These are phyloP conservation scores for Mortierella hygrophila DNA, from an alignment of 192 early-diverging fungal species.

Conservation along the genomic window DNA sequence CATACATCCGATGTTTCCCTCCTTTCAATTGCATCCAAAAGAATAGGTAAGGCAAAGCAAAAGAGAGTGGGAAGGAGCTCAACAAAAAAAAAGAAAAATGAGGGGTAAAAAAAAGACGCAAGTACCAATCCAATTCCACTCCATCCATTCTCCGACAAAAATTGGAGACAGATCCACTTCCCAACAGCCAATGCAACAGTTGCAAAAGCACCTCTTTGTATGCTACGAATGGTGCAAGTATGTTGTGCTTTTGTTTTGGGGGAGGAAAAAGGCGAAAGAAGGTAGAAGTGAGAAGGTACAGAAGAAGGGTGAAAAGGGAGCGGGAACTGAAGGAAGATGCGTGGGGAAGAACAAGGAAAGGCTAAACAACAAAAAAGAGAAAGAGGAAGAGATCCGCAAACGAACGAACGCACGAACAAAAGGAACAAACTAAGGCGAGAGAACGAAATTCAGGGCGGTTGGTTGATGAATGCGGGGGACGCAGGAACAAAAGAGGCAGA, in stretches of 20 bases:
- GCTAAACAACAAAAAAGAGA: not conserved
- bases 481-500: not conserved
- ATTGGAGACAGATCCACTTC: not conserved
- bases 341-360: not conserved
- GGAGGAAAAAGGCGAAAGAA: not conserved
- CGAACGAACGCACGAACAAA: not conserved
- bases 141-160: not conserved
- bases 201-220: not conserved
- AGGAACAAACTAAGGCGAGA: not conserved
- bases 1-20: not conserved
- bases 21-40: not conserved
- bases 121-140: not conserved
- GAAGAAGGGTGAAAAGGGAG: not conserved
- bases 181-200: not conserved
- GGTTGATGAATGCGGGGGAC: not conserved
- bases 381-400: not conserved
- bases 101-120: slow-evolving; percentile 1
- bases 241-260: not conserved
- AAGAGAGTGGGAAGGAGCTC: not conserved
- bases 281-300: not conserved
- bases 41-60: not conserved
- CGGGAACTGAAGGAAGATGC: not conserved
- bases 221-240: not conserved
- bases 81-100: not conserved
- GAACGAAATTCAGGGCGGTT: not conserved